Evolutionary conservation across 805 yeast species (phyloP).

Genomic region (Saccharomycopsis guyanensis): DNA sequence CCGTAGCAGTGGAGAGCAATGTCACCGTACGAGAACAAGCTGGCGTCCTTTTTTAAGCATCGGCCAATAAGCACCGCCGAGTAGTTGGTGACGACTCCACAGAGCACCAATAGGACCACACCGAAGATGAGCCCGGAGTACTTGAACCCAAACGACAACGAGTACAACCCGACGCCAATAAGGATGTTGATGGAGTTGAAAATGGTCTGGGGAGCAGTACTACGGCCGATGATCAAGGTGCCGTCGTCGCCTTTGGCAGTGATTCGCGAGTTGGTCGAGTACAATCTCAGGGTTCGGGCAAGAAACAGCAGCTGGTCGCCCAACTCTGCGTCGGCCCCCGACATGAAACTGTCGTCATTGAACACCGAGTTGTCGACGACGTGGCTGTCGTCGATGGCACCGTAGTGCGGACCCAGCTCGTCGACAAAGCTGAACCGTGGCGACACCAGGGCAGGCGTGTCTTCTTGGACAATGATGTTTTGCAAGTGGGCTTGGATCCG

Average conservation of each 20-base stretch:
- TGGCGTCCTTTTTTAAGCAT: conserved; percentile 34
- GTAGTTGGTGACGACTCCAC: conserved; percentile 43
- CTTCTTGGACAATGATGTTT: conserved; percentile 17
- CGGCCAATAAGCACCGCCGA: conserved; percentile 50
- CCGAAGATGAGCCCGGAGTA: conserved; percentile 64
- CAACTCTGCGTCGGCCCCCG: conserved; percentile 1
- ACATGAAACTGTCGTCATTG: conserved; percentile 10
- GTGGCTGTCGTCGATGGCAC: neutral
- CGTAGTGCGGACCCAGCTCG: neutral
- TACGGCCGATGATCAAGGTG: conserved; percentile 29
- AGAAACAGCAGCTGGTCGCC: conserved; percentile 13
- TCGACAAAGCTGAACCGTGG: conserved; percentile 12
- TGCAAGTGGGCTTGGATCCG: conserved; percentile 16
- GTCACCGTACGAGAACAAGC: conserved; percentile 49
- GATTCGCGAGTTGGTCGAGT: conserved; percentile 13
- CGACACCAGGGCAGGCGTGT: neutral
- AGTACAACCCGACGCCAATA: conserved; percentile 68
- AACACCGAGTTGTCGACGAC: conserved; percentile 5
- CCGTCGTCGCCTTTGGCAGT: conserved; percentile 14
- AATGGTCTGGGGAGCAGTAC: conserved; percentile 67
- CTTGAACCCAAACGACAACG: conserved; percentile 62
- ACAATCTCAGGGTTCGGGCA: conserved; percentile 8
- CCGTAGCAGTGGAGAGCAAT: conserved; percentile 49
- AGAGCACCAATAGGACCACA: conserved; percentile 31
- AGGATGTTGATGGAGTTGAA: conserved; percentile 73